A percentile compares a stretch with the other conserved stretches of the same genome.
Evolutionary conservation across 805 yeast species (phyloP).

Genomic region (Debaryomyces hansenii): DNA sequence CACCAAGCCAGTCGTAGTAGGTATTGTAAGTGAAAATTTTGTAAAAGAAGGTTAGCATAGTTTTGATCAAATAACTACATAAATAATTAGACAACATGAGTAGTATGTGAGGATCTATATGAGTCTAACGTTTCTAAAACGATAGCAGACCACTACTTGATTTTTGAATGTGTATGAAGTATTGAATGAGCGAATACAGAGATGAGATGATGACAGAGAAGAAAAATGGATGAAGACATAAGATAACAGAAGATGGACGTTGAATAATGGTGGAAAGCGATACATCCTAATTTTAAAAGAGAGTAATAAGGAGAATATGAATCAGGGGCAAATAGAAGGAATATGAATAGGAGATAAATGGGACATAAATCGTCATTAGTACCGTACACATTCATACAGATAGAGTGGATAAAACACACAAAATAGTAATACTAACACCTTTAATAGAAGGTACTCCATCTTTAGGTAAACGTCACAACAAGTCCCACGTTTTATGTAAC

Average conservation of each 20-base stretch:
- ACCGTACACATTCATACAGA: neutral
- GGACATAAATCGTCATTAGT: neutral
- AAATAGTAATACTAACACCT: constrained; percentile 16
- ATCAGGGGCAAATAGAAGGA: no score
- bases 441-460: constrained; percentile 96
- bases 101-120: constrained; percentile 55
- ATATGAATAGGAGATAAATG: no score
- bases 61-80: constrained; percentile 11
- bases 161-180: neutral
- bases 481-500: constrained; percentile 98
- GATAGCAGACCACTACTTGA: neutral
- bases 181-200: neutral
- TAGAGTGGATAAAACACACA: neutral
- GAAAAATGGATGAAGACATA: neutral
- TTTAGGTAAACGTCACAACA: constrained; percentile 99
- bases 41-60: constrained; percentile 3
- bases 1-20: neutral
- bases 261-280: no score
- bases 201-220: neutral
- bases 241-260: neutral
- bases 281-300: no score
- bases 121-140: neutral
- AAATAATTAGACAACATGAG: constrained; percentile 58
- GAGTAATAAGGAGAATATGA: no score
- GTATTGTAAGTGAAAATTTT: constrained; percentile 16